Evolutionary conservation across 805 yeast genomes (phyloP).

Genomic region (Wickerhamomyces kurtzmanii): DNA sequence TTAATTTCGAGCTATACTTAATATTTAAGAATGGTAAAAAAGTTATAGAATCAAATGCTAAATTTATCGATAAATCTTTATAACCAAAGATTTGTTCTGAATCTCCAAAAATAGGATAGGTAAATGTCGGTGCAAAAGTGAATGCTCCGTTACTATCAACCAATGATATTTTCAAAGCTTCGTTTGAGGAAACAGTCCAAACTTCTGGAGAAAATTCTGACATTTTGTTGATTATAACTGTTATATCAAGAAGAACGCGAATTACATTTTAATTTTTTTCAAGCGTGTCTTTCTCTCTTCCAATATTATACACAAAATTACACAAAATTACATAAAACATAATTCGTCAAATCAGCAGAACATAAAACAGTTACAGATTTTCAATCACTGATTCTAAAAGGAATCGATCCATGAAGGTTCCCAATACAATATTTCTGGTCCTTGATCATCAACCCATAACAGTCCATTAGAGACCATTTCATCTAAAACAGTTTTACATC

Average conservation of each 20-base stretch:
- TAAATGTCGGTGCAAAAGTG: constrained; percentile 67
- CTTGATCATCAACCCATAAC: constrained; percentile 72
- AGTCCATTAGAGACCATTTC: constrained; percentile 79
- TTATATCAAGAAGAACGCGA: neutral
- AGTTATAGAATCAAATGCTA: constrained; percentile 66
- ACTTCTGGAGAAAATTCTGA: constrained; percentile 45
- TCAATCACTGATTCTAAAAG: too few relatives aligned
- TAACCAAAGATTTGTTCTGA: constrained; percentile 85
- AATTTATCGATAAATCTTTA: constrained; percentile 51
- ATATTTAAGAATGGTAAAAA: constrained; percentile 65
- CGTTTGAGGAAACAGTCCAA: constrained; percentile 73
- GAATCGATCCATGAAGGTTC: constrained; percentile 61
- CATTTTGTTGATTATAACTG: constrained; percentile 6
- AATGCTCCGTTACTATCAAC: constrained; percentile 52
- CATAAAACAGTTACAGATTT: too few relatives aligned
- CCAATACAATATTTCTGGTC: constrained; percentile 47
- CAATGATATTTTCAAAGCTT: constrained; percentile 47
- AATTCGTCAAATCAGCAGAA: too few relatives aligned
- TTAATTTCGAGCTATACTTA: constrained; percentile 40
- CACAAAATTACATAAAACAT: too few relatives aligned
- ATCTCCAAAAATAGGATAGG: constrained; percentile 92
- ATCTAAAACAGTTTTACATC: constrained; percentile 56
- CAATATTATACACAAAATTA: neutral
- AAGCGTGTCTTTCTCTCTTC: neutral
- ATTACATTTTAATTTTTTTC: too few relatives aligned